phyloP scores from a whole-genome alignment of 495 filamentous ascomycete genomes.

The Talaromyces thailandensis region DNA sequence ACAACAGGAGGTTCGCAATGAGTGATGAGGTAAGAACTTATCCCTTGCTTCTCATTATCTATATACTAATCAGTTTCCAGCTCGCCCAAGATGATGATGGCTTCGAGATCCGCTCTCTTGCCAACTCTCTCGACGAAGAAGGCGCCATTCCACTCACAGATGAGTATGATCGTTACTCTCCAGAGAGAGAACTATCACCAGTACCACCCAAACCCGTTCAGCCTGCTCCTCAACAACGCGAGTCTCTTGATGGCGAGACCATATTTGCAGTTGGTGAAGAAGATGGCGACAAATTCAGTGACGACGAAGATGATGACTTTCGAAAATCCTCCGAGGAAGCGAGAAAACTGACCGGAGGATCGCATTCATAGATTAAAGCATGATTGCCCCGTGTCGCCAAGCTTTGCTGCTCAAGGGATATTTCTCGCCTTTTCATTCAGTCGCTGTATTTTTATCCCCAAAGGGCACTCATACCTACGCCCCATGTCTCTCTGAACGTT shows the following conservation, averaged over 20 bases:
- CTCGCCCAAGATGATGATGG: conserved; percentile 98
- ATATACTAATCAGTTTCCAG: conserved; percentile 27
- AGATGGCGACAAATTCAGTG: conserved; percentile 61
- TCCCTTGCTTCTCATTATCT: conserved; percentile 5
- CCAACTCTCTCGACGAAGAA: conserved; percentile 69
- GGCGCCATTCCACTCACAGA: conserved; percentile 14
- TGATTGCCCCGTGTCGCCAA: not conserved
- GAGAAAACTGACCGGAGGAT: conserved; percentile 50
- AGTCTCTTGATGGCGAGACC: conserved; percentile 83
- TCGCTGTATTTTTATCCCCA: not conserved
- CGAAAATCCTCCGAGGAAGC: conserved; percentile 44
- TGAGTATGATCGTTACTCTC: not conserved
- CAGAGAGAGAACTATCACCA: conserved; percentile 33
- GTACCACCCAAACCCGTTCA: conserved; percentile 43
- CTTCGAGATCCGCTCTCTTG: conserved; percentile 92
- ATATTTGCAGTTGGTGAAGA: conserved; percentile 91
- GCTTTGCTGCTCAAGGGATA: not conserved
- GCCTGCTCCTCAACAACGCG: conserved; percentile 37
- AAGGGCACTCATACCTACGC: not conserved
- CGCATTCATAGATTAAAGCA: not conserved
- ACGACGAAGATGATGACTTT: conserved; percentile 52
- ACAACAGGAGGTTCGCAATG: conserved; percentile 98
- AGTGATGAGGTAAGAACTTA: conserved; percentile 67
- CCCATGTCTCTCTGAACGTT: not conserved
- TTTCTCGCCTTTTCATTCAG: not conserved